Base-by-base conservation (phyloP, 306 rosid species). In the Carpinus fangiana region DNA sequence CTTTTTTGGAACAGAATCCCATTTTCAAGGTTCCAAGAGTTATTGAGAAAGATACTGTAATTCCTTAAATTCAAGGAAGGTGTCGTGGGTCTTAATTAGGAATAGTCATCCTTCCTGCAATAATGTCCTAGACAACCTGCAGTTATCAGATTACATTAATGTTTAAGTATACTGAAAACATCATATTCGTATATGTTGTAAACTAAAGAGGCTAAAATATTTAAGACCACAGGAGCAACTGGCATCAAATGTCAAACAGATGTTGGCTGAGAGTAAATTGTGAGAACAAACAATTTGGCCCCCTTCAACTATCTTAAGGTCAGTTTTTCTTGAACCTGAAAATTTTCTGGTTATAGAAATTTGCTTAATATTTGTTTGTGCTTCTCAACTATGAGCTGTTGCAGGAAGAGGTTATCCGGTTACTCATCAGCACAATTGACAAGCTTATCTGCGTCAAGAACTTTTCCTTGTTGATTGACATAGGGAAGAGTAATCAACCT, bases 1-100 rank as follows among this genome's bases (percentile, higher is more conserved):
- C 90, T 86, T 95, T 95, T 78, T 28, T 84, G 66, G 98, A 95
- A 85, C 98, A 91, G 87, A 91, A 86, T 84, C 98, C 98, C 61
- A 69, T 69, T 76, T 91, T 88, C 88, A 90, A 86, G 90, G 47
- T 95, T 87, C 93, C 91, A 14, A 73, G 80, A 72, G 77, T 21
- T 38, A 45, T 76, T 47, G 72, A 82, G 13, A 79, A 81, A 74
- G 90, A 88, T 73, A 80, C 79, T 50, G 55, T 28, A 48, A 53
- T 95, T 82, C 85, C 84, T 31, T 95, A 84, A 83, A 36, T 73
- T 68, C 73, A 77, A 67, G 79, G 31, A 60, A 59, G 34, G 28
- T 61, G 7, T 48, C 4, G 59, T n/a, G 70, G 83, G 53, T 56
- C 64, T 53, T 71, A 72, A 8, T 73, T 16, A 38, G 41, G 54